phyloP scores from a whole-genome alignment of 768 basidiomycete species.

The Boletellus ananas region DNA sequence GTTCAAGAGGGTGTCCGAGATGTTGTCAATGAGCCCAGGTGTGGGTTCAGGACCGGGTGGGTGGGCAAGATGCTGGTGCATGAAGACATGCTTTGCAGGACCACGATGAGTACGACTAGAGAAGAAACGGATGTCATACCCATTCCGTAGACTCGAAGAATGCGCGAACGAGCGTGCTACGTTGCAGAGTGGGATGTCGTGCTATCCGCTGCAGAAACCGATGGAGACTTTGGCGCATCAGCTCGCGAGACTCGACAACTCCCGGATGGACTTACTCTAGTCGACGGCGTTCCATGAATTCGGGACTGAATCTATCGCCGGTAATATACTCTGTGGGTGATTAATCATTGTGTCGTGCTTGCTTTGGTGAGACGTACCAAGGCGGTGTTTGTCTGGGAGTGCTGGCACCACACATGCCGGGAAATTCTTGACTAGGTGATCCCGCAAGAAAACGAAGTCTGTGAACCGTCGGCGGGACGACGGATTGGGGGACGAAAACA shows the following conservation, averaged over 20 bases:
- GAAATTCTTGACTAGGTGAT: conserved; percentile 86
- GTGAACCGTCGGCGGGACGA: conserved; percentile 87
- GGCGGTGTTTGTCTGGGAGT: conserved; percentile 91
- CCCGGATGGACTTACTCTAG: conserved; percentile 60
- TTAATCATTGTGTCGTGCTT: conserved; percentile 1
- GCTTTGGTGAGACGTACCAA: conserved; percentile 56
- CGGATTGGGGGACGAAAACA: conserved; percentile 73
- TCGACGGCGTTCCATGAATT: conserved; percentile 93
- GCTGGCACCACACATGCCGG: conserved; percentile 98
- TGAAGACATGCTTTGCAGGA: conserved; percentile 75
- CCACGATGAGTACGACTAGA: conserved; percentile 2
- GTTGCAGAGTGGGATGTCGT: conserved; percentile 91
- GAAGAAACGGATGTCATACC: conserved; percentile 47
- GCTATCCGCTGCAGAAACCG: conserved; percentile 87
- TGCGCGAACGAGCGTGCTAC: conserved; percentile 85
- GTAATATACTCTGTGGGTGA: conserved; percentile 81
- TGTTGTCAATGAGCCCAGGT: conserved; percentile 83
- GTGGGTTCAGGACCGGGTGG: conserved; percentile 81
- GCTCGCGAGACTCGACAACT: neutral
- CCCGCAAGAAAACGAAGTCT: conserved; percentile 92
- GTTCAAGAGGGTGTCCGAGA: conserved; percentile 94
- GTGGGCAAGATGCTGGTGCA: conserved; percentile 94
- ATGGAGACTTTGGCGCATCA: conserved; percentile 59
- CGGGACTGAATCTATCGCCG: conserved; percentile 94
- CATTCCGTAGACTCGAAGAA: conserved; percentile 99